phyloP scores from a whole-genome alignment of 1,284 basidiomycete species.

The Fomitopsis pinicola region DNA sequence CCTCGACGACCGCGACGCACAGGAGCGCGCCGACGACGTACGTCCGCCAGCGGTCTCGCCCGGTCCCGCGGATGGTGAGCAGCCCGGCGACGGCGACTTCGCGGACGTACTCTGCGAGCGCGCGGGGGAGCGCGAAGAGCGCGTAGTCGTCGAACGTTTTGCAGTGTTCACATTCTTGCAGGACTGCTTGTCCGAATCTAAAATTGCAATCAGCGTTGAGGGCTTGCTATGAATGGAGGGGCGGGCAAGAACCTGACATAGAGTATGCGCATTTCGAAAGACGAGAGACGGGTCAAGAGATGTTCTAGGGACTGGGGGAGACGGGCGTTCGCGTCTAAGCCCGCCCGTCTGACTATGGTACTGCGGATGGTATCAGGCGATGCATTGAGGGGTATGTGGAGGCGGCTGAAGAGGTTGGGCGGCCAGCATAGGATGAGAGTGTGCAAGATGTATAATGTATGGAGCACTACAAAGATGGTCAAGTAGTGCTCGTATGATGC shows the following conservation, averaged over 20 bases:
- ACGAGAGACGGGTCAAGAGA: slow-evolving; percentile 51
- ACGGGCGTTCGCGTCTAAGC: slow-evolving; percentile 22
- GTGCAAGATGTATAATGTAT: slow-evolving; percentile 52
- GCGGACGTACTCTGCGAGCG: slow-evolving; percentile 54
- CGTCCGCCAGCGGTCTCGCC: slow-evolving; percentile 45
- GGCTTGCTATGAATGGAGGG: neutral
- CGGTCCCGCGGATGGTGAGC: slow-evolving; percentile 34
- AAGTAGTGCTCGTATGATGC: slow-evolving; percentile 13
- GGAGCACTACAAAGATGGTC: slow-evolving; percentile 42
- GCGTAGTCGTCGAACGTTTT: slow-evolving; percentile 53
- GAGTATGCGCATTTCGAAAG: slow-evolving; percentile 51
- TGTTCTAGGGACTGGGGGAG: slow-evolving; percentile 45
- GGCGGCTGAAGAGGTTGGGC: slow-evolving; percentile 55
- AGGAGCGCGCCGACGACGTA: slow-evolving; percentile 45
- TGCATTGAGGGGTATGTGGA: slow-evolving; percentile 51
- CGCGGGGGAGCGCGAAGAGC: slow-evolving; percentile 49
- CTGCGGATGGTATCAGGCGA: slow-evolving; percentile 49
- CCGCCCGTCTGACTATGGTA: slow-evolving; percentile 36
- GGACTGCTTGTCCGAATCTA: slow-evolving; percentile 62
- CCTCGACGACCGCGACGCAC: slow-evolving; percentile 45
- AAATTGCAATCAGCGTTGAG: neutral
- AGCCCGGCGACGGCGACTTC: slow-evolving; percentile 53
- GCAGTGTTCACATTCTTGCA: slow-evolving; percentile 62
- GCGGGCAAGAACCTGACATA: slow-evolving; percentile 50
- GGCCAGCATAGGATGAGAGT: slow-evolving; percentile 46